These are phyloP conservation scores for Xylaria acuta DNA, from an alignment of 495 filamentous ascomycete species.

Conservation along the genomic window DNA sequence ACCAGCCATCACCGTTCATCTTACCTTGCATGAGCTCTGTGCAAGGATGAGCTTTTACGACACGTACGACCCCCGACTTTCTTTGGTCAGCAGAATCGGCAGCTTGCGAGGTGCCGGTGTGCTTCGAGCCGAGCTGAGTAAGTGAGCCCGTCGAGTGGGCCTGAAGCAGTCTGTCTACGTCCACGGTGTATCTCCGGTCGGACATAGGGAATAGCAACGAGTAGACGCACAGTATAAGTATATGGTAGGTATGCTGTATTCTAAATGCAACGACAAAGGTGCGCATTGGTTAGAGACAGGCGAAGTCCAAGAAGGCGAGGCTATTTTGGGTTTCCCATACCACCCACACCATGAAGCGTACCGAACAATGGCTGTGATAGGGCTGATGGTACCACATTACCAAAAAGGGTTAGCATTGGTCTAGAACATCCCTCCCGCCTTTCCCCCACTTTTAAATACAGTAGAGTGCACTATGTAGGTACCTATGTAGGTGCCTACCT, in stretches of 20 bases:
- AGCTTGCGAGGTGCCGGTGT: constrained; percentile 7
- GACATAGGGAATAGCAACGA: background rate
- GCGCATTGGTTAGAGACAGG: background rate
- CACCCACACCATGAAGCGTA: background rate
- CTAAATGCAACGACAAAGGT: background rate
- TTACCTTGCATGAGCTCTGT: constrained; percentile 12
- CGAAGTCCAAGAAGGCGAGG: background rate
- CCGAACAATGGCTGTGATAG: background rate
- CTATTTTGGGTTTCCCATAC: background rate
- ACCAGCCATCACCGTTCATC: constrained; percentile 15
- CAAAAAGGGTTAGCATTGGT: background rate
- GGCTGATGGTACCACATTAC: background rate
- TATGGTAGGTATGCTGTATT: background rate
- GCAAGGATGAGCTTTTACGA: constrained; percentile 1
- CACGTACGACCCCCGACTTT: constrained; percentile 11
- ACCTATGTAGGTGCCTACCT: too few relatives aligned
- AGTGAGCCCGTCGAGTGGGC: constrained; percentile 6
- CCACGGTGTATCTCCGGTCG: constrained; percentile 11
- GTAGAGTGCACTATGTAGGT: too few relatives aligned
- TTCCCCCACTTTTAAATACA: too few relatives aligned
- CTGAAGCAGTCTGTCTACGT: background rate
- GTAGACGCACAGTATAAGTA: background rate
- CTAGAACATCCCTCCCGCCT: background rate
- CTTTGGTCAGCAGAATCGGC: constrained; percentile 10
- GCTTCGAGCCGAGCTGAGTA: constrained; percentile 13